Percentiles rank a stretch among this genome's conserved stretches.
Evolutionary conservation across 345 rosid species (phyloP).

Genomic region (Citrus medica): DNA sequence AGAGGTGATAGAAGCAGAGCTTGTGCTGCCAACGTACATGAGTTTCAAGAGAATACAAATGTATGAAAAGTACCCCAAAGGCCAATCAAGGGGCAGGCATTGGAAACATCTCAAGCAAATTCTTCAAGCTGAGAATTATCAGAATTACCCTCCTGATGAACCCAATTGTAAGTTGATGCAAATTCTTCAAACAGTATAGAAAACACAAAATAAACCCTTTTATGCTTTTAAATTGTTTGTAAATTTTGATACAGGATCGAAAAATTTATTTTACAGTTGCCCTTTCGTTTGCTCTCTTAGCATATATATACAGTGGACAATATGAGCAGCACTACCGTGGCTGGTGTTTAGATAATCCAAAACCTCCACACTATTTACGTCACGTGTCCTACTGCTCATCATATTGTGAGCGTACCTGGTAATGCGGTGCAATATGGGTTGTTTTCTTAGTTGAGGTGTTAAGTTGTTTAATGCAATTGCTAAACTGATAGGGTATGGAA

Average conservation of each 20-base stretch:
- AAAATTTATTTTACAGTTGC: neutral
- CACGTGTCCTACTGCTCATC: too few species aligned
- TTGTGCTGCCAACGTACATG: constrained; percentile 61
- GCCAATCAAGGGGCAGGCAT: constrained; percentile 70
- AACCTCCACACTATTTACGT: too few species aligned
- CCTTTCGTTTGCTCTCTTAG: neutral
- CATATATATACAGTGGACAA: too few species aligned
- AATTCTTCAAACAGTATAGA: neutral
- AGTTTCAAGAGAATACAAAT: constrained; percentile 76
- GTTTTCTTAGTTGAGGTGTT: neutral
- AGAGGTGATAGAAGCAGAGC: constrained; percentile 64
- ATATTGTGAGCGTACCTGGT: too few species aligned
- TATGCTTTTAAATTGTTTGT: neutral
- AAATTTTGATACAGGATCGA: neutral
- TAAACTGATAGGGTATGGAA: neutral
- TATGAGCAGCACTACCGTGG: too few species aligned
- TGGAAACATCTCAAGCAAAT: constrained; percentile 98
- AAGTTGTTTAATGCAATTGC: neutral
- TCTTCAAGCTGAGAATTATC: constrained; percentile 76
- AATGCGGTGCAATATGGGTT: too few species aligned
- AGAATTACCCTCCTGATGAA: constrained; percentile 48
- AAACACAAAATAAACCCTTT: neutral
- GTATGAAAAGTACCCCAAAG: constrained; percentile 81
- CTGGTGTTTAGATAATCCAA: too few species aligned
- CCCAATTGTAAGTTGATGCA: constrained; percentile 48